Base-by-base conservation (phyloP, 495 filamentous ascomycete species). In the Penicillium canescens region DNA sequence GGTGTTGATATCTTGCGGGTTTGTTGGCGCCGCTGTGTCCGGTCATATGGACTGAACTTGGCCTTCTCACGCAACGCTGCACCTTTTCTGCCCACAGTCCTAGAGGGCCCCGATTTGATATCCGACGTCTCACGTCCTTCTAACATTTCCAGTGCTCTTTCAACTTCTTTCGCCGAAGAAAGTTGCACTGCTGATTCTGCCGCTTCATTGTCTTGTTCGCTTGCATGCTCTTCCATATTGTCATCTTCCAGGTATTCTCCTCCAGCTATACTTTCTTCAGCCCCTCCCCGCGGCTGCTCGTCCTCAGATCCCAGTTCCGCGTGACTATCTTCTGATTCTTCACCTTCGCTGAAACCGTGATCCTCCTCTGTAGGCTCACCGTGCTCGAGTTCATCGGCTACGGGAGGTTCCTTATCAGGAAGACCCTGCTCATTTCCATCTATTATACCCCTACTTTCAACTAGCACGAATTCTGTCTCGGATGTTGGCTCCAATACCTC, bases 1-100 rank as follows among this genome's bases (percentile, higher is more conserved):
- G 36, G 48, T 2, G 10, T 42, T 1, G 48, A 51, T 18, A 42
- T 36, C 24, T 35, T 41, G 11, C 21, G 4, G 13, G 48, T 42
- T 51, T 42, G 36, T 34, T 39, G 23, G 24, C 39, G 48, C 48
- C 48, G 48, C 37, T 51, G 12, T 42, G 7, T 42, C 21, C 26
- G 36, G 48, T 51, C 23, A 34, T 51, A 51, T 51, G 23, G 48
- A 41, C 33, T 42, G 11, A 31, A 51, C 16, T 42, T 51, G 4
- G 37, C 48, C 24, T 20, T 42, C 28, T 51, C 48, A 41, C 38
- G 10, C 13, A 51, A n/a, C 18, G 48, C 48, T 20, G 37, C 48
- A 21, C 48, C 16, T 28, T 51, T 51, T 42, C 37, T 39, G 24
- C 8, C 16, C 3, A 42, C 20, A 16, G 38, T 16, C 37, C 48